Evolutionary conservation across 805 yeast species (phyloP).

Genomic region (Huiozyma sinensis): DNA sequence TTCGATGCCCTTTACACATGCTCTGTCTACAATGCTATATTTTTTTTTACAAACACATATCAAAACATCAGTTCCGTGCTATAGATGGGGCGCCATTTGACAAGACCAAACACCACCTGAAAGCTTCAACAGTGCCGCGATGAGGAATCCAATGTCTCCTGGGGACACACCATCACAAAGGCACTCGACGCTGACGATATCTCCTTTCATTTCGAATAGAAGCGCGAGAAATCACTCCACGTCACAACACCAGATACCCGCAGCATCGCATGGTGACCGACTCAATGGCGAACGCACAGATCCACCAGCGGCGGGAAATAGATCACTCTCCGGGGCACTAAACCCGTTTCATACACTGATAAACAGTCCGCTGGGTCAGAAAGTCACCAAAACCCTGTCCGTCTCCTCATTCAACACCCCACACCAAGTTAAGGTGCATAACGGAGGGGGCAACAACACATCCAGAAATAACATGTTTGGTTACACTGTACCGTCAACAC

Average conservation of each 20-base stretch:
- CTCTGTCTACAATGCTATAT: no score
- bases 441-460: slow-evolving; percentile 7
- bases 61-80: no score
- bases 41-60: no score
- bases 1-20: no score
- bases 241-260: neutral
- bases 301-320: neutral
- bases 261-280: slow-evolving; percentile 6
- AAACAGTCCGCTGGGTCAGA: slow-evolving; percentile 22
- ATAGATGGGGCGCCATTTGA: no score
- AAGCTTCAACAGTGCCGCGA: neutral
- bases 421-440: slow-evolving; percentile 26
- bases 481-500: slow-evolving; percentile 22
- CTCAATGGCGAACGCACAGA: neutral
- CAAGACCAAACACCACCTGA: no score
- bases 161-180: slow-evolving; percentile 43
- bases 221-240: slow-evolving; percentile 13
- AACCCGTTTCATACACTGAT: slow-evolving; percentile 10
- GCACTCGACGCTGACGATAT: slow-evolving; percentile 62
- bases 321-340: neutral
- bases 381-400: slow-evolving; percentile 8
- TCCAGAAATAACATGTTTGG: slow-evolving; percentile 21
- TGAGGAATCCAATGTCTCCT: slow-evolving; percentile 18
- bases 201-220: slow-evolving; percentile 45
- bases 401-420: slow-evolving; percentile 31